Conservation (phyloP, 140 eudicot species). For the Ambrosia hybrid region DNA sequence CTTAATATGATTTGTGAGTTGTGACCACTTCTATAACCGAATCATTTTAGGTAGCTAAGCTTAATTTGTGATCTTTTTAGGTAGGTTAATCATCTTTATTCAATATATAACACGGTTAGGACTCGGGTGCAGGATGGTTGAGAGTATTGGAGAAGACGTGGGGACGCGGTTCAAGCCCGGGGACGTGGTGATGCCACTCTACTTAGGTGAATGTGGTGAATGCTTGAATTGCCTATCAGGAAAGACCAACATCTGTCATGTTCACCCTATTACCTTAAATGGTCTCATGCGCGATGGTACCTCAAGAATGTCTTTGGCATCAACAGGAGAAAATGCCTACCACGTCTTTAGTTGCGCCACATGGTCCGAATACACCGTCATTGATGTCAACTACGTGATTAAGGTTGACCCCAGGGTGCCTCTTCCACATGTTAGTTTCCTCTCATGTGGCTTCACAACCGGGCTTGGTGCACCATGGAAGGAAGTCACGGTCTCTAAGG, state of each 20-base stretch:
- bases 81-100: neutral
- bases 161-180: conserved; percentile 27
- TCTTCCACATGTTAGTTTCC: conserved; percentile 53
- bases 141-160: conserved; percentile 55
- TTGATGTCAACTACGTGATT: conserved; percentile 39
- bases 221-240: conserved; percentile 56
- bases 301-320: conserved; percentile 41
- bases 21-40: no score
- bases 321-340: conserved; percentile 37
- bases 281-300: conserved; percentile 56
- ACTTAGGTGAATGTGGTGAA: conserved; percentile 57
- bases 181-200: conserved; percentile 54
- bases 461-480: conserved; percentile 24
- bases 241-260: conserved; percentile 48
- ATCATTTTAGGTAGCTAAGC: no score
- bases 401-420: conserved; percentile 46
- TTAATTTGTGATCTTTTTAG: no score
- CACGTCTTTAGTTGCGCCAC: conserved; percentile 55
- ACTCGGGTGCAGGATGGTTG: conserved; percentile 44
- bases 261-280: conserved; percentile 22
- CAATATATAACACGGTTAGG: neutral
- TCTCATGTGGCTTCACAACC: conserved; percentile 61
- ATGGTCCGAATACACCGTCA: conserved; percentile 58
- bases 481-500: conserved; percentile 39
- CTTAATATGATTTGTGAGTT: no score